Evolutionary conservation across 2,329 filamentous ascomycete species (phyloP), one percentile per base, ranked within the genome.

Genomic region (Pezizomycotina sp.): DNA sequence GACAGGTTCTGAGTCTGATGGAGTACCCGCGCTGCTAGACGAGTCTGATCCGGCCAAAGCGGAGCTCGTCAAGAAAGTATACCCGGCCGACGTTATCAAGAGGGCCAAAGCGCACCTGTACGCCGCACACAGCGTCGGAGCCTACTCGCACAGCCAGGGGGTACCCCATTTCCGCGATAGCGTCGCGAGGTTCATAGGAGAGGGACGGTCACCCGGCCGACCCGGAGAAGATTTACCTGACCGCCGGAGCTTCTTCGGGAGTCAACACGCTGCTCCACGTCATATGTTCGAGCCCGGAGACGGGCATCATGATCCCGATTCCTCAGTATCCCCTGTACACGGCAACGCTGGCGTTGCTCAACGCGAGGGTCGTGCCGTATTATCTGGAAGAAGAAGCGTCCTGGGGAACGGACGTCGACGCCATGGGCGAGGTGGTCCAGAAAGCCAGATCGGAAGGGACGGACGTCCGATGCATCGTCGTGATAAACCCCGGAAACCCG

Each of bases 281-380:
- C 56, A 81, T 98, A 57, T 91, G 82, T 62, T 71, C 79, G 34
- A 65, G 66, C 34, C 71, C 75, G 32, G 66, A 77, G 42, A 77
- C 77, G 4, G 89, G 89, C 43, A 71, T 98, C 37, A 73, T 98
- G 45, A 77, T 95, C 13, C 89, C 86, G 15, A 95, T 98, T 50
- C 89, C 89, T 5, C 89, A 98, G 60, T 98, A 98, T 59, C 89
- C 89, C 15, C 75, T 98, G 31, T 98, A 98, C 64, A 95, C 86
- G 6, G 89, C 89, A 16, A 89, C 84, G 1, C 70, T 98, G 45
- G 66, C 83, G 34, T 62, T 98, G 29, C 69, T 95, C 43, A 71
- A 93, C 58, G 81, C 86, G 34, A 72, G 69, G 38, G 80, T 77
- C 54, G 89, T 98, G 18, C 86, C 89, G 23, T 98, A 98, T 64